Conservation (phyloP, 106 monocot species). For the Platanthera guangdongensis region DNA sequence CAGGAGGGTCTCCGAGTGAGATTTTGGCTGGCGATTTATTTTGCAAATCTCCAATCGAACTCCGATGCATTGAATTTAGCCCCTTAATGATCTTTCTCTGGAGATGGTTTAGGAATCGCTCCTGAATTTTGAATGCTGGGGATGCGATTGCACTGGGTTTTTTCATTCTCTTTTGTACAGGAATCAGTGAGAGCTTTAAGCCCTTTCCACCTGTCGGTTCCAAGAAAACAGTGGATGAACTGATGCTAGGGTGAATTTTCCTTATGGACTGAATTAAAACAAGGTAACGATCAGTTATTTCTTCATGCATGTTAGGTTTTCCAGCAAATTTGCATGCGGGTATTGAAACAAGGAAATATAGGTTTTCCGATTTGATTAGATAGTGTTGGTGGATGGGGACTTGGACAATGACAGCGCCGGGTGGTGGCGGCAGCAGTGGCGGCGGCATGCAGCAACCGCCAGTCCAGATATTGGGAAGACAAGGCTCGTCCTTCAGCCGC, state of each 20-base stretch:
- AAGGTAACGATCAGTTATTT: too few species aligned
- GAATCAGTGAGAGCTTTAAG: not conserved
- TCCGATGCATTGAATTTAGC: not conserved
- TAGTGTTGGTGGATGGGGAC: conserved; percentile 29
- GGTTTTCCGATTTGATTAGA: not conserved
- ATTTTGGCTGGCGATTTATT: not conserved
- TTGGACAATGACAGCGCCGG: conserved; percentile 43
- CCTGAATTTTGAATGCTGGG: conserved; percentile 2
- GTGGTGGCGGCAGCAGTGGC: conserved; percentile 25
- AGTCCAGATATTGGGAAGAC: conserved; percentile 31
- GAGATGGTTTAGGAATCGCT: not conserved
- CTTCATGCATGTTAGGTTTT: not conserved
- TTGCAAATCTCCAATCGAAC: not conserved
- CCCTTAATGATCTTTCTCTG: not conserved
- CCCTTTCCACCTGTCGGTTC: not conserved
- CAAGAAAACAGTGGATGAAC: not conserved
- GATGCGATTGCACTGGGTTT: not conserved
- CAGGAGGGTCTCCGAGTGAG: not conserved
- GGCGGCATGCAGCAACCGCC: conserved; percentile 20
- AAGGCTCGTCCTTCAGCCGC: conserved; percentile 56
- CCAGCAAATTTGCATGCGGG: conserved; percentile 5
- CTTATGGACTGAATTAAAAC: not conserved
- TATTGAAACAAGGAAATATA: not conserved
- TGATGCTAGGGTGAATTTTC: not conserved
- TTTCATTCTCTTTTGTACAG: not conserved